phyloP scores from a whole-genome alignment of 352 stramenopile species.

The Aphanomyces cochlioides region DNA sequence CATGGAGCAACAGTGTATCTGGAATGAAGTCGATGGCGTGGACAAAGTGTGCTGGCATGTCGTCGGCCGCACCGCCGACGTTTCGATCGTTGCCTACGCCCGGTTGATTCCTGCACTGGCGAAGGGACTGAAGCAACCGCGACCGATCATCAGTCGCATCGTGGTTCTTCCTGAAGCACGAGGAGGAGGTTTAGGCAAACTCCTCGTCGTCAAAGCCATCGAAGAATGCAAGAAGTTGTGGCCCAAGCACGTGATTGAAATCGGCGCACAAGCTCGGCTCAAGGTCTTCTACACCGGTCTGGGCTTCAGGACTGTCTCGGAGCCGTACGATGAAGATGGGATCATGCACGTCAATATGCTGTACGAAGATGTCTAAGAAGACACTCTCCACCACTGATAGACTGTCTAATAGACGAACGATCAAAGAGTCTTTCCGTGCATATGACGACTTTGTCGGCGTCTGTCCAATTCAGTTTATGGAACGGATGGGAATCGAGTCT shows the following conservation, averaged over 20 bases:
- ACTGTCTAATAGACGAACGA: no score
- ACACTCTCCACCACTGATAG: no score
- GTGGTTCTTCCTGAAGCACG: slow-evolving; percentile 5
- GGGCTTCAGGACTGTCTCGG: slow-evolving; percentile 19
- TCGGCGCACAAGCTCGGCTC: slow-evolving; percentile 18
- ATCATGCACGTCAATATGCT: slow-evolving; percentile 28
- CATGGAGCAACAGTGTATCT: slow-evolving; percentile 23
- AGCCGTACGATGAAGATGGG: slow-evolving; percentile 25
- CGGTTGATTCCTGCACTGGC: slow-evolving; percentile 4
- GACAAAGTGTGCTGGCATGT: slow-evolving; percentile 21
- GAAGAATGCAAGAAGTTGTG: slow-evolving; percentile 13
- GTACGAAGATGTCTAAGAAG: not conserved
- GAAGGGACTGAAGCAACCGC: slow-evolving; percentile 14
- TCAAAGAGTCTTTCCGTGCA: no score
- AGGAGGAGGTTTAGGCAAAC: slow-evolving; percentile 4
- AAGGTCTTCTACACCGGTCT: slow-evolving; percentile 17
- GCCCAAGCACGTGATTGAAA: slow-evolving; percentile 19
- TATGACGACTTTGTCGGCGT: no score
- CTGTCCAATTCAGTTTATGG: no score
- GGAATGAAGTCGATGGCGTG: slow-evolving; percentile 15
- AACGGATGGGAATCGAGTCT: no score
- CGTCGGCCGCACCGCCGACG: not conserved
- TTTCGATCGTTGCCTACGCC: slow-evolving; percentile 17
- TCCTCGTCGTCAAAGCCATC: slow-evolving; percentile 17
- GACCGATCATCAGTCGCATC: slow-evolving; percentile 27